Evolutionary conservation across 106 monocot genomes (phyloP).

Genomic region (Narthecium ossifragum): DNA sequence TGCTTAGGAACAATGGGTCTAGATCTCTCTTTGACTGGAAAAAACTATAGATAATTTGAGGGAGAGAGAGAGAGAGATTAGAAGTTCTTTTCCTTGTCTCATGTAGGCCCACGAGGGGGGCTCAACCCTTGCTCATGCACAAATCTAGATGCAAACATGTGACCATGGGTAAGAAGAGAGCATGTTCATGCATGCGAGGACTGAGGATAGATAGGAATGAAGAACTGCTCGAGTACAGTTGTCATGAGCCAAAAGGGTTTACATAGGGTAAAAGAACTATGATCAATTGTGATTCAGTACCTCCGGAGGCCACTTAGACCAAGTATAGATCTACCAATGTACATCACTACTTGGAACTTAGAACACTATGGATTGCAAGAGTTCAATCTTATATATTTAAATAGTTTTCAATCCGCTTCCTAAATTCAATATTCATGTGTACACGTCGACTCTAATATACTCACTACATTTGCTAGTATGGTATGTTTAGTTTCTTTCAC

Average conservation of each 20-base stretch:
- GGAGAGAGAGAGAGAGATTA: neutral
- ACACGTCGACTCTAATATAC: neutral
- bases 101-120: slow-evolving; percentile 26
- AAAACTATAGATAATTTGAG: too few species aligned
- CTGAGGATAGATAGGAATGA: neutral
- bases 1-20: slow-evolving; percentile 11
- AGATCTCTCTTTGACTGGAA: slow-evolving; percentile 48
- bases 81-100: slow-evolving; percentile 5
- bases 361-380: too few species aligned
- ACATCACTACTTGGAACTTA: too few species aligned
- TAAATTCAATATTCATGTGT: neutral
- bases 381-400: neutral
- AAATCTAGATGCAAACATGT: slow-evolving; percentile 23
- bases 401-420: neutral
- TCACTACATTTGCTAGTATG: neutral
- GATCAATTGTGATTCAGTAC: neutral
- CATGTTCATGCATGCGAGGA: slow-evolving; percentile 7
- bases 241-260: neutral
- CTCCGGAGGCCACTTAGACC: neutral
- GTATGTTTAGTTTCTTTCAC: slow-evolving; percentile 2
- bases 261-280: neutral
- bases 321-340: too few species aligned
- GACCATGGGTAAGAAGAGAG: neutral
- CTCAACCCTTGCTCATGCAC: slow-evolving; percentile 11
- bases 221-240: neutral